Conservation (phyloP, 257 asterid species). For the Nicotiana sylvestris region DNA sequence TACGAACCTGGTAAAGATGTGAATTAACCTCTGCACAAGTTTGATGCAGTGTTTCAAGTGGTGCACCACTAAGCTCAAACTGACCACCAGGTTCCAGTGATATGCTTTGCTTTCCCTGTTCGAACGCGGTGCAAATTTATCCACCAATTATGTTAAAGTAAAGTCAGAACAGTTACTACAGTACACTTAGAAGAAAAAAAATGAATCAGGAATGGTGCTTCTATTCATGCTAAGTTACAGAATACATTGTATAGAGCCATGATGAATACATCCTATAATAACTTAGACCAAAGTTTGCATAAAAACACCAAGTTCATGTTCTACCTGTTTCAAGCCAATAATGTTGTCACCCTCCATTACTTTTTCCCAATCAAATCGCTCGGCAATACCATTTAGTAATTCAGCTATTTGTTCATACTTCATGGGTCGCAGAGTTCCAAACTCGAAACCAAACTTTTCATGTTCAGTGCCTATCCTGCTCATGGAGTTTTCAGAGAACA, state of each 20-base stretch:
- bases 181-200: not conserved
- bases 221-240: not conserved
- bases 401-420: conserved; percentile 86
- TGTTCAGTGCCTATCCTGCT: conserved; percentile 98
- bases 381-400: conserved; percentile 76
- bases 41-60: conserved; percentile 93
- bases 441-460: conserved; percentile 93
- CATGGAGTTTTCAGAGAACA: conserved; percentile 12
- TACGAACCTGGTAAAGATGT: conserved; percentile 82
- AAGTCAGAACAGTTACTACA: not conserved
- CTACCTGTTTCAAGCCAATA: conserved; percentile 94
- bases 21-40: conserved; percentile 99
- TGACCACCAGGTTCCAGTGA: conserved; percentile 99
- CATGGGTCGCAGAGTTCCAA: conserved; percentile 71
- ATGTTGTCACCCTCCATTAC: conserved; percentile 86
- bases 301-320: not conserved
- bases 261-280: not conserved
- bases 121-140: not conserved
- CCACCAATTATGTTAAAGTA: not conserved
- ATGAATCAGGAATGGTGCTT: not conserved
- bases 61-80: conserved; percentile 98
- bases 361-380: conserved; percentile 99
- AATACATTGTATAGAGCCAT: not conserved
- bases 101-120: conserved; percentile 89
- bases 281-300: not conserved